Base-by-base conservation (phyloP, 768 basidiomycete species). In the Sarcodon sp. region DNA sequence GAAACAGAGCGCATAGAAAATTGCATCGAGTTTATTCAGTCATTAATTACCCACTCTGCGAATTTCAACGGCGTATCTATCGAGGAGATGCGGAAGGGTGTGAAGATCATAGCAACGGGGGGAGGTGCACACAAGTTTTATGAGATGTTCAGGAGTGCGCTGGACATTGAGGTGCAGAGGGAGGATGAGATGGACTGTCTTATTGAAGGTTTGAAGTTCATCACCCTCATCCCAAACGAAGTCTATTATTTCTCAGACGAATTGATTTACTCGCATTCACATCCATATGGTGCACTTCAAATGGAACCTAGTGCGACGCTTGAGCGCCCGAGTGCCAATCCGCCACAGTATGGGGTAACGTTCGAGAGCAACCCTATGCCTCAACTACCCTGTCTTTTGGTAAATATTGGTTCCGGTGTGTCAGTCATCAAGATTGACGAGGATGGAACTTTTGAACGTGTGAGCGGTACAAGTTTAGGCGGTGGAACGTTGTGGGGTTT, bases 171-270 rank as follows among this genome's bases (percentile, higher is more conserved):
- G 59, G 90, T 97, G 38, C 69, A 71, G 51, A 66, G 84, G 49
- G 94, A 98, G 65, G 96, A 98, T 62, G 96, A 99, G 74, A 98
- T 99, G 96, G 94, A 90, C 67, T 97, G 96, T 58, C 66, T 98
- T 60, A 98, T 97, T 55, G 84, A 90, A 57, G 96, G 96, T 31
- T 72, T 99, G 61, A 87, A 89, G 65, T 99, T 99, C 67, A 85
- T 98, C 63, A 85, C 86, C 34, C 81, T 87, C 62, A 93, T 99
- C 51, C 94, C 94, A 33, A 83, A 91, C 66, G 96, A 99, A 67
- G 94, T 89, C 31, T 99, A 98, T 68, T 97, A 83, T 73, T 98
- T 97, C 68, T 96, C 92, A 47, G 94, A 99, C 65, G 87, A 97
- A 66, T 79, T 97, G 56, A 93, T 97, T 48, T 85, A 87, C 60